Conservation (phyloP, 148 eudicot species). For the Cornus controversa region DNA sequence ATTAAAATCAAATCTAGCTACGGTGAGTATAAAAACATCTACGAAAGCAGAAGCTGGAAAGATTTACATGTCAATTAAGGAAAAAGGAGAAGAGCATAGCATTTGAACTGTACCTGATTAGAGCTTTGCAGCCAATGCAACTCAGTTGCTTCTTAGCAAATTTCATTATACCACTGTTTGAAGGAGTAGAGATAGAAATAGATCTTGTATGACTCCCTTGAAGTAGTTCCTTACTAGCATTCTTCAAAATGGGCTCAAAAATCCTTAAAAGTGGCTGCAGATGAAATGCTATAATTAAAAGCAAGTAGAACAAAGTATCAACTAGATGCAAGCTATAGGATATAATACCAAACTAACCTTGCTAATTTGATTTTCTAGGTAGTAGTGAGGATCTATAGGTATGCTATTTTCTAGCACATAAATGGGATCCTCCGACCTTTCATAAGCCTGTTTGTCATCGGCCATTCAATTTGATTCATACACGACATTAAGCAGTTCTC, state of each 20-base stretch:
- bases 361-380: conserved; percentile 95
- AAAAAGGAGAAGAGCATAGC: background rate
- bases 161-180: conserved; percentile 94
- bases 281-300: conserved; percentile 23
- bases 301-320: conserved; percentile 8
- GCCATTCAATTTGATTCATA: conserved; percentile 15
- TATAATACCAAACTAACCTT: conserved; percentile 51
- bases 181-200: conserved; percentile 92
- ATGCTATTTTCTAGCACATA: conserved; percentile 93
- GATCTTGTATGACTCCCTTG: conserved; percentile 93
- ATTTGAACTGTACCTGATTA: conserved; percentile 57
- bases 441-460: conserved; percentile 79
- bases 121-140: conserved; percentile 95
- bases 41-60: background rate
- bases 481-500: background rate
- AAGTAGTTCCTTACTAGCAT: conserved; percentile 89
- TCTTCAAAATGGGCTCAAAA: conserved; percentile 93
- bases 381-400: conserved; percentile 94
- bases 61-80: background rate
- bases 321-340: conserved; percentile 10
- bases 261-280: conserved; percentile 93
- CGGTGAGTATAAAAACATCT: background rate
- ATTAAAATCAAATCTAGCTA: background rate
- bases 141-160: conserved; percentile 92
- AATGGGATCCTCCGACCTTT: conserved; percentile 96